Conservation (phyloP, 495 filamentous ascomycete species). For the Sordaria brevicollis region DNA sequence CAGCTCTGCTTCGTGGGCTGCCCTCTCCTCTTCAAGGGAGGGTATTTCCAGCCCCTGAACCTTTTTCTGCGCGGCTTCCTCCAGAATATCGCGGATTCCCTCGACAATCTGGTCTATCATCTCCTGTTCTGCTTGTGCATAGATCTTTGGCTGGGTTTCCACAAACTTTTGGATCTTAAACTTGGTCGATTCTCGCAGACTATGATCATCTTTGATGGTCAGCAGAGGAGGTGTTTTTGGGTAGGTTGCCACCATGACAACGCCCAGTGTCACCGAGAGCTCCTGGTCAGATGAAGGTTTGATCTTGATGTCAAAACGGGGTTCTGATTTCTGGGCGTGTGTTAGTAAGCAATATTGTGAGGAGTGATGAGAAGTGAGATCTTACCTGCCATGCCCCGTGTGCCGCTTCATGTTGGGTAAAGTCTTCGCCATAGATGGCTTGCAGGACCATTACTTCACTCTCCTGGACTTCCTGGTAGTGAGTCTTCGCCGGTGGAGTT, state of each 20-base stretch:
- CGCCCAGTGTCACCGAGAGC: constrained; percentile 49
- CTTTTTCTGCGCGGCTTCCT: constrained; percentile 69
- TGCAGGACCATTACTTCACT: constrained; percentile 80
- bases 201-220: constrained; percentile 50
- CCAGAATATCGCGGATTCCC: constrained; percentile 74
- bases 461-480: constrained; percentile 76
- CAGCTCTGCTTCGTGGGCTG: constrained; percentile 46
- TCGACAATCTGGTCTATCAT: constrained; percentile 87
- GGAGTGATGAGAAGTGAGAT: not conserved
- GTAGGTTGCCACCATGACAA: constrained; percentile 82
- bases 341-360: constrained; percentile 1
- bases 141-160: constrained; percentile 55
- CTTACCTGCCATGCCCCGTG: constrained; percentile 79
- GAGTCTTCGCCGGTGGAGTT: constrained; percentile 33
- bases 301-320: constrained; percentile 68
- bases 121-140: constrained; percentile 46
- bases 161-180: constrained; percentile 61
- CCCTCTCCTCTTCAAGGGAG: constrained; percentile 83
- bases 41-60: constrained; percentile 64
- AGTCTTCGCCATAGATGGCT: constrained; percentile 92
- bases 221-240: constrained; percentile 77
- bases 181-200: constrained; percentile 52
- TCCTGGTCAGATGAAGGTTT: constrained; percentile 61
- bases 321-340: constrained; percentile 56
- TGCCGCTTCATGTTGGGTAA: constrained; percentile 57